These are phyloP conservation scores for Erythrophleum fordii DNA, from an alignment of 306 rosid species.

Conservation along the genomic window DNA sequence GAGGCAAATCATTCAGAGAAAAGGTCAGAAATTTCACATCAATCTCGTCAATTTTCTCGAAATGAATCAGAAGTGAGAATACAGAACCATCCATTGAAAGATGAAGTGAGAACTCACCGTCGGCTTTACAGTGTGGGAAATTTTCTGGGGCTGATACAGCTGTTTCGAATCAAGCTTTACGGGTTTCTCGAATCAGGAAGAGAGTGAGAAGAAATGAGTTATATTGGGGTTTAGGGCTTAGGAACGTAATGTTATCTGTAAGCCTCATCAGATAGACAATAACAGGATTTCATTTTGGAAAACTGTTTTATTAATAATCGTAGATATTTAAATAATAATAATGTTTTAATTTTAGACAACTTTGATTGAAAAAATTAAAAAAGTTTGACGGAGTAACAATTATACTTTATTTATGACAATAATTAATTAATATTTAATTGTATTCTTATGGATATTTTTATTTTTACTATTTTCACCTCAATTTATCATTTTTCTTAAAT, in stretches of 20 bases:
- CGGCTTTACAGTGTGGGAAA: background rate
- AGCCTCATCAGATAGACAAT: background rate
- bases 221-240: background rate
- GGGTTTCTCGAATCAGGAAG: background rate
- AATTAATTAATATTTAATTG: too few relatives aligned
- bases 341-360: too few relatives aligned
- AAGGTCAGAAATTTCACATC: background rate
- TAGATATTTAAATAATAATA: too few relatives aligned
- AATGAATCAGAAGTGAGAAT: background rate
- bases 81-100: background rate
- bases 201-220: background rate
- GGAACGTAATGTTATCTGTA: background rate
- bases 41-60: background rate
- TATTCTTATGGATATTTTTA: too few relatives aligned
- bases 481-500: too few relatives aligned
- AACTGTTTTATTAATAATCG: too few relatives aligned
- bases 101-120: constrained; percentile 3
- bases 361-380: too few relatives aligned
- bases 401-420: too few relatives aligned
- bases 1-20: background rate
- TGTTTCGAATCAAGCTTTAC: background rate
- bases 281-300: background rate
- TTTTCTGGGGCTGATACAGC: background rate
- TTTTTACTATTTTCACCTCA: too few relatives aligned
- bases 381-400: too few relatives aligned